Conservation (phyloP, 2,329 filamentous ascomycete genomes). For the Cordyceps cateniannulata region DNA sequence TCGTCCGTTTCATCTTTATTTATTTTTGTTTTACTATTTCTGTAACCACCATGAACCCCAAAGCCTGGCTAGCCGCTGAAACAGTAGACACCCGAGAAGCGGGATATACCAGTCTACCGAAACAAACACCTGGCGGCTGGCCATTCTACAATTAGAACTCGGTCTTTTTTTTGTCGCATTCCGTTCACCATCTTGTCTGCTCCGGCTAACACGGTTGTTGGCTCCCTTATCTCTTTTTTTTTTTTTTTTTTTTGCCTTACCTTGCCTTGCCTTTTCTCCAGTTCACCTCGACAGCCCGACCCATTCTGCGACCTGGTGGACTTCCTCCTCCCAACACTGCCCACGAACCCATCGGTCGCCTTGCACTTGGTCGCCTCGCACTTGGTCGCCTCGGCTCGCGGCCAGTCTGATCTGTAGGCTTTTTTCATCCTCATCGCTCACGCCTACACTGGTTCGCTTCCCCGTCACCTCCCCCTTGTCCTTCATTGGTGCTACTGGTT, state of each 20-base stretch:
- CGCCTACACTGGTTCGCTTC: too few species aligned
- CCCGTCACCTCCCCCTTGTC: too few species aligned
- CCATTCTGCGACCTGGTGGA: not conserved
- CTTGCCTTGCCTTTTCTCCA: not conserved
- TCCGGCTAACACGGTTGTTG: not conserved
- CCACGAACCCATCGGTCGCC: not conserved
- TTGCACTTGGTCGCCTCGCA: not conserved
- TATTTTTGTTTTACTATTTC: not conserved
- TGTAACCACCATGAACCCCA: not conserved
- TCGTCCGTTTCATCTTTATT: not conserved
- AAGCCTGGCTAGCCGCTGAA: not conserved
- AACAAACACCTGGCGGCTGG: too few species aligned
- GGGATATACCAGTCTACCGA: too few species aligned
- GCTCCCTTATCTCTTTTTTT: not conserved
- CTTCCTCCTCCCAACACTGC: not conserved
- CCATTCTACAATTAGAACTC: not conserved
- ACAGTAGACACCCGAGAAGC: not conserved
- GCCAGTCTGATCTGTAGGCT: conserved; percentile 8
- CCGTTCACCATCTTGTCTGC: too few species aligned
- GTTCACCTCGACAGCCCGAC: not conserved
- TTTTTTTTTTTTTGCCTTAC: too few species aligned
- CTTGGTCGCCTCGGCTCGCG: not conserved
- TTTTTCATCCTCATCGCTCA: too few species aligned
- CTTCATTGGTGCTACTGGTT: too few species aligned
- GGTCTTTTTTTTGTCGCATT: not conserved